phyloP scores from a whole-genome alignment of 2,329 filamentous ascomycete genomes.

The Colletotrichum tropicale region DNA sequence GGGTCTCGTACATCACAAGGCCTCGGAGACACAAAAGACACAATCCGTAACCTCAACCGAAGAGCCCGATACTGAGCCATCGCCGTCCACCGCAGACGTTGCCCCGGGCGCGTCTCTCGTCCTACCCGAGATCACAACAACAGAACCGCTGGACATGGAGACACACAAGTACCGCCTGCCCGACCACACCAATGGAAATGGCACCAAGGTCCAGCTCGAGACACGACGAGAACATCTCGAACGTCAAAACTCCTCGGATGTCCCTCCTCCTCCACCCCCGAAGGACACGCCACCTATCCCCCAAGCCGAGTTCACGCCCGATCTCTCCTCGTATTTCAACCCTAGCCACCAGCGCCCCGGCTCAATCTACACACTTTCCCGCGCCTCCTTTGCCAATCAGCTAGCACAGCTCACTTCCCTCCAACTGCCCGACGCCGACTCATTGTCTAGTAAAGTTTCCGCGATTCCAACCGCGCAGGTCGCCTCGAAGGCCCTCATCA shows the following conservation, averaged over 20 bases:
- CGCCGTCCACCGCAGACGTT: slow-evolving; percentile 26
- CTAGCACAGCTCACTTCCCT: slow-evolving; percentile 91
- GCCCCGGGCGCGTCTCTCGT: slow-evolving; percentile 24
- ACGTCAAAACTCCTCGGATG: slow-evolving; percentile 44
- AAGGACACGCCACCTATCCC: slow-evolving; percentile 52
- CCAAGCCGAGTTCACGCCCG: slow-evolving; percentile 50
- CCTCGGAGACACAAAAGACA: slow-evolving; percentile 27
- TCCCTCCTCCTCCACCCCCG: slow-evolving; percentile 44
- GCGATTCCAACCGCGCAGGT: slow-evolving; percentile 84
- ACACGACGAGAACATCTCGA: slow-evolving; percentile 64
- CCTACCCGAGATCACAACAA: slow-evolving; percentile 57
- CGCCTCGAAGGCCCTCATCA: slow-evolving; percentile 83
- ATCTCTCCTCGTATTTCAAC: slow-evolving; percentile 68
- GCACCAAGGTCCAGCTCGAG: slow-evolving; percentile 65
- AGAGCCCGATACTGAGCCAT: not conserved
- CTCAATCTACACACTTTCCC: slow-evolving; percentile 92
- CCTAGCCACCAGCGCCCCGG: slow-evolving; percentile 72
- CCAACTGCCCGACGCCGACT: slow-evolving; percentile 83
- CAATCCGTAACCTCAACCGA: not conserved
- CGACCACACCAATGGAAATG: slow-evolving; percentile 72
- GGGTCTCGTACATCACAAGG: slow-evolving; percentile 61
- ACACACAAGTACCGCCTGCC: slow-evolving; percentile 77
- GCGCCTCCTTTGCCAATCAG: slow-evolving; percentile 91
- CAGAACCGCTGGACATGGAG: slow-evolving; percentile 66
- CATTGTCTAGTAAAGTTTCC: slow-evolving; percentile 81